Conservation (phyloP, 371 early-diverging fungal species). For the Nosema muscidifuracis region DNA sequence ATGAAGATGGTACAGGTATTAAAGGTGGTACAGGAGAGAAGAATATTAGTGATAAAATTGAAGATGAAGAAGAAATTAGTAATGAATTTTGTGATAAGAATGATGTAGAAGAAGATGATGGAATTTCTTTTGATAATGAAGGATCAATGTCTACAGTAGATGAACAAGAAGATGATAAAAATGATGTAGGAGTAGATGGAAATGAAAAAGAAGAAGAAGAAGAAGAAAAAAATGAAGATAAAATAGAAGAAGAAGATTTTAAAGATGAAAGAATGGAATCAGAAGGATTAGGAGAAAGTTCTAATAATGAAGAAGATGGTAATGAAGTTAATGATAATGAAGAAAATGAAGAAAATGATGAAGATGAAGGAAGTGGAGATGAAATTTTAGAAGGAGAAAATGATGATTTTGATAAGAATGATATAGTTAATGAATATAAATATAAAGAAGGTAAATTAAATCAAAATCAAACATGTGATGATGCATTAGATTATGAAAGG, state of each 20-base stretch:
- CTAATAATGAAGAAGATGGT: neutral
- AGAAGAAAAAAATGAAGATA: slow-evolving; percentile 39
- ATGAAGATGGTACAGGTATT: slow-evolving; percentile 37
- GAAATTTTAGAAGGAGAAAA: slow-evolving; percentile 22
- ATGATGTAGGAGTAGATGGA: slow-evolving; percentile 42
- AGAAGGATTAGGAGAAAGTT: slow-evolving; percentile 20
- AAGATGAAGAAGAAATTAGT: slow-evolving; percentile 51
- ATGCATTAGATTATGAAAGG: slow-evolving; percentile 51
- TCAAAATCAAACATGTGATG: slow-evolving; percentile 49
- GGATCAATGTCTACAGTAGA: slow-evolving; percentile 29
- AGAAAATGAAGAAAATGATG: neutral
- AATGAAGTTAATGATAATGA: neutral
- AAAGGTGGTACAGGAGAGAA: slow-evolving; percentile 52
- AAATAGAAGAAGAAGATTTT: slow-evolving; percentile 36
- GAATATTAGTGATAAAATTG: slow-evolving; percentile 54
- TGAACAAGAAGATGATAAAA: slow-evolving; percentile 35
- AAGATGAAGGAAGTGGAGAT: neutral
- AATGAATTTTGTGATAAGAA: slow-evolving; percentile 23
- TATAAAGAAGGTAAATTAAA: slow-evolving; percentile 43
- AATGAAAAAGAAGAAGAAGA: slow-evolving; percentile 39
- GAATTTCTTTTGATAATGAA: slow-evolving; percentile 49
- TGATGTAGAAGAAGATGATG: slow-evolving; percentile 37
- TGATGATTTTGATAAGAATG: slow-evolving; percentile 10
- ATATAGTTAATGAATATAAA: slow-evolving; percentile 39
- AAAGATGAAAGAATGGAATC: slow-evolving; percentile 18